Evolutionary conservation across 306 rosid genomes (phyloP).

Genomic region (Spatholobus suberectus): DNA sequence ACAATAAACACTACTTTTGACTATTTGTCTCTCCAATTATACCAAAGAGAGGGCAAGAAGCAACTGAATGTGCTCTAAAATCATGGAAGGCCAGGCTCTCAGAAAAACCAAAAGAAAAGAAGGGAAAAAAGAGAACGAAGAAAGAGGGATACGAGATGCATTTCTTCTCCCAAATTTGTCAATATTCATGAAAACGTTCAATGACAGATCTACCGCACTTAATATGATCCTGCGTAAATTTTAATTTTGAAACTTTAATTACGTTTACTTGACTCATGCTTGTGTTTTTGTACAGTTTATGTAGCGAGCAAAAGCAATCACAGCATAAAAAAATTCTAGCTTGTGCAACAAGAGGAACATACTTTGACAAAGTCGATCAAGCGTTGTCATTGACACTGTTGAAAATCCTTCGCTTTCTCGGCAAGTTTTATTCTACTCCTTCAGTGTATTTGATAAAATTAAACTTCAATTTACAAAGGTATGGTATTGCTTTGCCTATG

Average conservation of each 20-base stretch:
- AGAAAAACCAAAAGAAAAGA: background rate
- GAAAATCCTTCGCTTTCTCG: no score
- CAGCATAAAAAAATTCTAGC: background rate
- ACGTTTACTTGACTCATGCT: background rate
- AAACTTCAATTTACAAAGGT: no score
- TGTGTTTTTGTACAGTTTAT: background rate
- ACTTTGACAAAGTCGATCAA: no score
- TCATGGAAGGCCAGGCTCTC: background rate
- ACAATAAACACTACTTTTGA: background rate
- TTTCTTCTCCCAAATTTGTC: background rate
- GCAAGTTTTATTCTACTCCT: no score
- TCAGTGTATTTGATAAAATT: no score
- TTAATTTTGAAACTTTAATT: background rate
- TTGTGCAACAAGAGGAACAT: background rate
- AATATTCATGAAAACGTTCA: background rate
- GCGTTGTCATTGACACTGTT: no score
- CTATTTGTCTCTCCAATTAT: background rate
- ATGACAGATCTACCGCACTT: background rate
- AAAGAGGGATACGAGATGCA: background rate
- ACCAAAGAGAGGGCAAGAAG: background rate
- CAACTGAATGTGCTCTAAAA: background rate
- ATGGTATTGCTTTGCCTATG: no score
- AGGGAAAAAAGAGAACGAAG: background rate
- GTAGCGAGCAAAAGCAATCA: background rate
- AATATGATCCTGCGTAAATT: background rate